Percentiles rank a stretch among this genome's conserved stretches.
These are phyloP conservation scores for Beauveria australis DNA, from an alignment of 2,329 filamentous ascomycete species.

Conservation along the genomic window DNA sequence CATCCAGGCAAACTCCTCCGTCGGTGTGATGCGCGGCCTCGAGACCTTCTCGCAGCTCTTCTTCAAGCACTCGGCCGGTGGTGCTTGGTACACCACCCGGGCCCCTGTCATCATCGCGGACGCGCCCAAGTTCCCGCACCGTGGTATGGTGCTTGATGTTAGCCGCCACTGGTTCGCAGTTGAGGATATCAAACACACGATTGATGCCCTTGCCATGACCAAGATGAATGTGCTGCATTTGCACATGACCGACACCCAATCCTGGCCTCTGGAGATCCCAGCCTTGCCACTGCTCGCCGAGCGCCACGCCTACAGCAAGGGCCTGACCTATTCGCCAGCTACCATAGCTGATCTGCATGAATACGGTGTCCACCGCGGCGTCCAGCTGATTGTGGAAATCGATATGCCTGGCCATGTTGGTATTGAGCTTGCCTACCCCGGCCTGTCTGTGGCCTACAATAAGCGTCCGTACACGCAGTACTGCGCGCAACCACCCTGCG, in stretches of 20 bases:
- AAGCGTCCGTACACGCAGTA: conserved; percentile 48
- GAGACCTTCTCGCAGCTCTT: conserved; percentile 76
- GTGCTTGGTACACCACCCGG: conserved; percentile 55
- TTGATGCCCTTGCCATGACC: conserved; percentile 69
- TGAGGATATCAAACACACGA: conserved; percentile 60
- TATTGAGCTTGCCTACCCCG: conserved; percentile 58
- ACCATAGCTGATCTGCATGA: conserved; percentile 61
- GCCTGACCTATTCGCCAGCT: conserved; percentile 57
- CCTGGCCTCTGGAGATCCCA: conserved; percentile 77
- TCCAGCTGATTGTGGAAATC: conserved; percentile 67
- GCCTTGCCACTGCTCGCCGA: conserved; percentile 51
- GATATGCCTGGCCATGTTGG: conserved; percentile 77
- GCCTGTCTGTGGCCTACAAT: conserved; percentile 60
- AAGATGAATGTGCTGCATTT: conserved; percentile 79
- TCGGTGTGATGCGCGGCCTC: conserved; percentile 64
- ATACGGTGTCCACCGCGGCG: conserved; percentile 60
- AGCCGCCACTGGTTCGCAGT: conserved; percentile 64
- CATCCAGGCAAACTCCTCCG: conserved; percentile 57
- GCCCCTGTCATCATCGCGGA: conserved; percentile 74
- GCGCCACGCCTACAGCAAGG: conserved; percentile 64
- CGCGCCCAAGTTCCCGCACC: conserved; percentile 64
- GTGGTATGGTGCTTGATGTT: conserved; percentile 73
- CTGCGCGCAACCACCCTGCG: conserved; percentile 57
- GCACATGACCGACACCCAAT: conserved; percentile 75
- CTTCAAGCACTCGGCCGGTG: conserved; percentile 52